Percentiles rank a stretch among this genome's conserved stretches.
Conservation (phyloP, 2,329 filamentous ascomycete species). For the Aspergillus sp. region DNA sequence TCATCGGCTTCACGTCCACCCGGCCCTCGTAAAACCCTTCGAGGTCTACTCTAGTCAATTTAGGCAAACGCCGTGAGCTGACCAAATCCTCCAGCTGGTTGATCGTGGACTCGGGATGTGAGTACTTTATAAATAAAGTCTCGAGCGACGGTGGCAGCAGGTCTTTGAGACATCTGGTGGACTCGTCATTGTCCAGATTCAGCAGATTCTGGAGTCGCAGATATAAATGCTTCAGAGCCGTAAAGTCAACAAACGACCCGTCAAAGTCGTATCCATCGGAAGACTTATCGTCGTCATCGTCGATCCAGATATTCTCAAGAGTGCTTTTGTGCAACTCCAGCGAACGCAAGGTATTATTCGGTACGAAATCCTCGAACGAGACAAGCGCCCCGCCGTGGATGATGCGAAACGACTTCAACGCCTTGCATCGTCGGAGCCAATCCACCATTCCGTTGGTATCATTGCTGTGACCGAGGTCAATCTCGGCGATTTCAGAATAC, state of each 20-base stretch:
- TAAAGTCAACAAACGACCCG: background rate
- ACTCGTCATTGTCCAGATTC: background rate
- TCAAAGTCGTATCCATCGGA: background rate
- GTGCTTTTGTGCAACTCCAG: background rate
- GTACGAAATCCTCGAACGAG: background rate
- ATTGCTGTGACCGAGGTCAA: background rate
- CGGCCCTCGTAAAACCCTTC: no score
- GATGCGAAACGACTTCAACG: background rate
- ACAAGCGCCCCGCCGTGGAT: background rate
- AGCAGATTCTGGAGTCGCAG: background rate
- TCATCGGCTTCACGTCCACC: no score
- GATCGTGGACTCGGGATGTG: background rate
- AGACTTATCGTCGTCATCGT: background rate
- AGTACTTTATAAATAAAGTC: background rate
- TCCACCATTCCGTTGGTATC: background rate
- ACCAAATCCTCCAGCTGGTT: background rate
- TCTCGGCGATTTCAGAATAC: background rate
- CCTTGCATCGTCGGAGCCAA: background rate
- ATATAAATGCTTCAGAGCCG: background rate
- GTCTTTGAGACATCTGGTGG: background rate
- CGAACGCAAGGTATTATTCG: background rate
- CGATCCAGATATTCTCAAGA: background rate
- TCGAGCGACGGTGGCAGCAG: background rate
- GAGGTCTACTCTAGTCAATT: no score
- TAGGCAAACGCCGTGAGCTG: background rate